Percentiles rank a stretch among this genome's conserved stretches.
These are phyloP conservation scores for Colletotrichum tropicicola DNA, from an alignment of 2,329 filamentous ascomycete genomes.

Conservation along the genomic window DNA sequence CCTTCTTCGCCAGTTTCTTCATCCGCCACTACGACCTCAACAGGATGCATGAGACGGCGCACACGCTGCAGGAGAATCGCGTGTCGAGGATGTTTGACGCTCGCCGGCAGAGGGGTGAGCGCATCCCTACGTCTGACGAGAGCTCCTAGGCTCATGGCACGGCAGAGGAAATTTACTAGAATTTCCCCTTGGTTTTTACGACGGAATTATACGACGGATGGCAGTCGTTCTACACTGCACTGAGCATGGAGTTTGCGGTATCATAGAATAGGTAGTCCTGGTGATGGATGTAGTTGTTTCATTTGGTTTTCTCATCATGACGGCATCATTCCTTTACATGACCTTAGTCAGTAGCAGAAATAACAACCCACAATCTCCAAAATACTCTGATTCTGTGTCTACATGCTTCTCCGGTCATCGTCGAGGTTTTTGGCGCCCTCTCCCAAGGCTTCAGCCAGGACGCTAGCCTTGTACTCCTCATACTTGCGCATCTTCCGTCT, in stretches of 20 bases:
- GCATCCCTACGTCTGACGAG: constrained; percentile 13
- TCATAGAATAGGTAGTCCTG: not conserved
- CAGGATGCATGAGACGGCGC: constrained; percentile 25
- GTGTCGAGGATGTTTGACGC: constrained; percentile 16
- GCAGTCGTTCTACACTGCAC: not conserved
- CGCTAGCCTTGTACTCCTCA: too few species aligned
- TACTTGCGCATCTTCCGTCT: too few species aligned
- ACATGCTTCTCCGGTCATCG: too few species aligned
- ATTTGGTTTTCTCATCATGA: not conserved
- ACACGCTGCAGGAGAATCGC: constrained; percentile 23
- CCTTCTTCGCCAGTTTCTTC: constrained; percentile 24
- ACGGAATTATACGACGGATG: not conserved
- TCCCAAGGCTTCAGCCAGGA: too few species aligned
- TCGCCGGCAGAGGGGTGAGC: not conserved
- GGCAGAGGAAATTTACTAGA: not conserved
- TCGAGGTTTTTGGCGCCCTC: too few species aligned
- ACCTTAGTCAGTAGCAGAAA: not conserved
- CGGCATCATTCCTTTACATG: not conserved
- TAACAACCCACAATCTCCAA: too few species aligned
- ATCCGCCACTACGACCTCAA: constrained; percentile 29
- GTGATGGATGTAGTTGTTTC: not conserved
- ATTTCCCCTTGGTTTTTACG: not conserved
- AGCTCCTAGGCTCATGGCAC: not conserved
- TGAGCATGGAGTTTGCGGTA: not conserved
- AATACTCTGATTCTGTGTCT: not conserved